These are phyloP conservation scores for Pseudogymnoascus sp. DNA, from an alignment of 2,329 filamentous ascomycete species.

Conservation along the genomic window DNA sequence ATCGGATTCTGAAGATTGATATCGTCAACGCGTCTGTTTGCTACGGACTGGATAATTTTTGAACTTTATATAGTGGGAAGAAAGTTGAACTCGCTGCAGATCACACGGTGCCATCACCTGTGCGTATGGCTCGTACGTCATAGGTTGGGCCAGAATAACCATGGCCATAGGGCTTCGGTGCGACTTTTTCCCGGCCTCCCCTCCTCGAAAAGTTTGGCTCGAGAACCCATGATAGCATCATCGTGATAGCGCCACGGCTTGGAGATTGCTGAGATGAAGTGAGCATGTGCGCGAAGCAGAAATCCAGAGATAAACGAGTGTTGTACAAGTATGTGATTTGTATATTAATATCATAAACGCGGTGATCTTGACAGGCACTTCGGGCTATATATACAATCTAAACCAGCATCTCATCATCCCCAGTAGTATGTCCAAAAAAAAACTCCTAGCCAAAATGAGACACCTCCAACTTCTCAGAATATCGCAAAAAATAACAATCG, in stretches of 20 bases:
- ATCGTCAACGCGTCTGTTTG: not conserved
- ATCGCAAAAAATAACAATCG: not conserved
- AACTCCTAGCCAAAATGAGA: not conserved
- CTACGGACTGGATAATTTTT: not conserved
- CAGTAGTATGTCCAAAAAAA: not conserved
- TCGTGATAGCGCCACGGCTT: not conserved
- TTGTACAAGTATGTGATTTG: not conserved
- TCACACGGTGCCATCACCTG: slow-evolving; percentile 5
- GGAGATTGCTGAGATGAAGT: not conserved
- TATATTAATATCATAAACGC: not conserved
- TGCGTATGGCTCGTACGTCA: not conserved
- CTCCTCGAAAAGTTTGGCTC: not conserved
- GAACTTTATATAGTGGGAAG: slow-evolving; percentile 4
- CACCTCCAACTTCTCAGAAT: not conserved
- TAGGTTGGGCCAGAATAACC: not conserved
- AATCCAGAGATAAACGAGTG: not conserved
- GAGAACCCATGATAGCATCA: not conserved
- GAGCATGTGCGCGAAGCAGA: not conserved
- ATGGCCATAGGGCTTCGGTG: not conserved
- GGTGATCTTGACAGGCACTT: not conserved
- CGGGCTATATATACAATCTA: not conserved
- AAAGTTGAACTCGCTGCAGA: not conserved
- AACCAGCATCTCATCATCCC: not conserved
- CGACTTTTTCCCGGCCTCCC: not conserved
- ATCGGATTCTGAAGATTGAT: not conserved